These are phyloP conservation scores for Cadophora sp. DNA, from an alignment of 2,329 filamentous ascomycete genomes.

Conservation along the genomic window DNA sequence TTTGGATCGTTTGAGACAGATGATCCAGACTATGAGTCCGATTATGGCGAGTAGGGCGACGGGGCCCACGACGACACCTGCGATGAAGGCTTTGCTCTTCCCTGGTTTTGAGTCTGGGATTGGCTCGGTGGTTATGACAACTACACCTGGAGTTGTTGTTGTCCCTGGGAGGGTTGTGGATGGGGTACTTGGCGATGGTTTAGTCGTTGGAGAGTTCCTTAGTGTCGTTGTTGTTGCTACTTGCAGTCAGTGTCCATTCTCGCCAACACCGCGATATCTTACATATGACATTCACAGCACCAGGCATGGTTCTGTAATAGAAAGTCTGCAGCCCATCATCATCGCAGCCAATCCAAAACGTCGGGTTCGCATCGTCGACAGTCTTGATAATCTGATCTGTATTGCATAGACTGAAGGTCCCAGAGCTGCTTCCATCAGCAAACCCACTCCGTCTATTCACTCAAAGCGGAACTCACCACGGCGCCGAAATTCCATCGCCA, in stretches of 20 bases:
- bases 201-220: neutral
- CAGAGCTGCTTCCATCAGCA: neutral
- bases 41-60: neutral
- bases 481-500: neutral
- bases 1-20: constrained; percentile 3
- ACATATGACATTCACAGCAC: neutral
- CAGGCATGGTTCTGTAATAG: neutral
- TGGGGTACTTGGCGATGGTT: neutral
- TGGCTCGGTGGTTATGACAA: neutral
- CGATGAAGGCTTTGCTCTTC: constrained; percentile 10
- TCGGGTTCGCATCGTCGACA: constrained; percentile 1
- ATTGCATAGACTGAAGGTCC: neutral
- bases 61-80: constrained; percentile 2
- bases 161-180: neutral
- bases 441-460: too few relatives aligned
- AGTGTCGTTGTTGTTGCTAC: neutral
- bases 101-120: neutral
- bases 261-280: neutral
- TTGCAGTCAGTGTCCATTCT: neutral
- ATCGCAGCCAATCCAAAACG: constrained; percentile 10
- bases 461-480: neutral
- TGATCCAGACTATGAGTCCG: neutral
- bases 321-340: constrained; percentile 6
- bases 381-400: constrained; percentile 7
- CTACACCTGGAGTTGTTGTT: neutral